These are phyloP conservation scores for Nitzschia putrida DNA, from an alignment of 108 stramenopile genomes.

Conservation along the genomic window DNA sequence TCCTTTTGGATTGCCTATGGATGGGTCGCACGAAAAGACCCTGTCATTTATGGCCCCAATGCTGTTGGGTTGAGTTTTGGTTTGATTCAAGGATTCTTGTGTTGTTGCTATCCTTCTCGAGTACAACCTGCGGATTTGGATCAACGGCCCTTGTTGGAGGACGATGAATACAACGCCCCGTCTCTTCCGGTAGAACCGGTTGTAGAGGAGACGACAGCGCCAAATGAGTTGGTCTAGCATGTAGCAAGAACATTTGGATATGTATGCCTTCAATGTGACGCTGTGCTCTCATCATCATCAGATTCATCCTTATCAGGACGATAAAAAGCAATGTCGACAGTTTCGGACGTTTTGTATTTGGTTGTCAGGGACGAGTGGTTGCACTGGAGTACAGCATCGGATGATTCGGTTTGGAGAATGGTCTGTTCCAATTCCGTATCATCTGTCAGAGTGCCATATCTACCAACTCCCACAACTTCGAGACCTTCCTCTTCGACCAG, in stretches of 20 bases:
- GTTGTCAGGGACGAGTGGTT: not conserved
- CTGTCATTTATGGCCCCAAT: constrained; percentile 56
- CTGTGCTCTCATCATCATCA: not conserved
- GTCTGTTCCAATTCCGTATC: constrained; percentile 9
- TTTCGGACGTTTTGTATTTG: not conserved
- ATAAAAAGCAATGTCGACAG: constrained; percentile 10
- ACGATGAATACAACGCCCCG: not conserved
- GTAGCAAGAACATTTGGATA: not conserved
- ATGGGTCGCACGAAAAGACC: constrained; percentile 35
- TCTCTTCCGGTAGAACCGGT: not conserved
- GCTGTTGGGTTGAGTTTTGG: constrained; percentile 47
- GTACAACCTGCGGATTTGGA: constrained; percentile 14
- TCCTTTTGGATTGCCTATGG: constrained; percentile 59
- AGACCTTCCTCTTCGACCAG: constrained; percentile 32
- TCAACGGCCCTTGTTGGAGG: constrained; percentile 7
- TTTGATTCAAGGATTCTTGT: constrained; percentile 42
- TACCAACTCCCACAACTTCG: constrained; percentile 32
- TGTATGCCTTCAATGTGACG: not conserved
- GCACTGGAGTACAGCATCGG: not conserved
- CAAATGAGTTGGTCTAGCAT: constrained; percentile 8
- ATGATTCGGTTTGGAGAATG: not conserved
- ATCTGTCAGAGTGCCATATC: constrained; percentile 17
- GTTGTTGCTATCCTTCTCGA: constrained; percentile 32
- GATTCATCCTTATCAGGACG: not conserved
- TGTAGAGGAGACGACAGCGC: not conserved